Percentiles rank a stretch among this genome's conserved stretches.
Conservation (phyloP, 2,329 filamentous ascomycete genomes). For the Alternaria conjuncta region DNA sequence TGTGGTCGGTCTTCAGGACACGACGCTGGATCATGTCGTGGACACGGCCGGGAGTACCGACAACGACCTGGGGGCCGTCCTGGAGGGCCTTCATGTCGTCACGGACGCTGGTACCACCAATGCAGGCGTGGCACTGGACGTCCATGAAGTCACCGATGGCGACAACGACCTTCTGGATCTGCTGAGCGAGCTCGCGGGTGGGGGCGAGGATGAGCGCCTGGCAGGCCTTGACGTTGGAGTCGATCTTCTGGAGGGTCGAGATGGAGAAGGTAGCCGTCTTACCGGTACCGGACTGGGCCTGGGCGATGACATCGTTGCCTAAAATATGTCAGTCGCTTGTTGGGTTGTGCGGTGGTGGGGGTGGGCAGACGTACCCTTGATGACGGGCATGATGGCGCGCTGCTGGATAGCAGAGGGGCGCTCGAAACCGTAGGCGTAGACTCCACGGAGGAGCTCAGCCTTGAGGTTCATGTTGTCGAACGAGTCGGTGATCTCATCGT, state of each 20-base stretch:
- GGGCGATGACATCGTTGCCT: constrained; percentile 98
- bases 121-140: constrained; percentile 98
- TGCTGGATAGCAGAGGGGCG: constrained; percentile 99
- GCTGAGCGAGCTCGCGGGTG: constrained; percentile 97
- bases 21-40: constrained; percentile 99
- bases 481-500: constrained; percentile 99
- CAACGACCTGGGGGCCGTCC: constrained; percentile 95
- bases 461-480: constrained; percentile 99
- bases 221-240: constrained; percentile 91
- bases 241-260: constrained; percentile 98
- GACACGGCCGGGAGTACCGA: constrained; percentile 97
- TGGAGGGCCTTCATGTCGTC: constrained; percentile 98
- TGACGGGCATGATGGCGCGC: constrained; percentile 99
- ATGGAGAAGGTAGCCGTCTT: constrained; percentile 99
- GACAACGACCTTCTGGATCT: constrained; percentile 99
- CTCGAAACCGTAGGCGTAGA: constrained; percentile 99
- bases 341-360: constrained; percentile 1
- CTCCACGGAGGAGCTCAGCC: constrained; percentile 95
- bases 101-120: constrained; percentile 96
- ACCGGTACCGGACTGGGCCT: constrained; percentile 99
- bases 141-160: constrained; percentile 99
- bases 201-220: constrained; percentile 98
- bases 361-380: constrained; percentile 77
- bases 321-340: constrained; percentile 28
- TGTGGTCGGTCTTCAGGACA: constrained; percentile 93